phyloP scores from a whole-genome alignment of 163 green algal genomes.

The Smithsoniella earleae region DNA sequence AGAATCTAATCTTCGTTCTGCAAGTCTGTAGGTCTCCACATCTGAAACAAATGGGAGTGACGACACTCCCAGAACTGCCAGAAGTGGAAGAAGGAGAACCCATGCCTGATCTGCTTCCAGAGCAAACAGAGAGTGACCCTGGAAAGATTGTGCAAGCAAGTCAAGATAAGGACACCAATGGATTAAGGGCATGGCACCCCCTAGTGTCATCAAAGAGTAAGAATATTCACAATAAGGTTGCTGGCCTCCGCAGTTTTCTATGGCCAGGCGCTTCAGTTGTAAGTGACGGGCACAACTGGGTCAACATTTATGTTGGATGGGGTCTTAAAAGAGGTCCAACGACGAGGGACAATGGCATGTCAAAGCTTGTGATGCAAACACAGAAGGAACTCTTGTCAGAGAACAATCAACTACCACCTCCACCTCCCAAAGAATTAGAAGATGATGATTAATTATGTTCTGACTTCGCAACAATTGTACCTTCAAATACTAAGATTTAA shows the following conservation, averaged over 20 bases:
- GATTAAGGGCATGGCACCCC: neutral
- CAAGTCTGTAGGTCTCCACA: slow-evolving; percentile 23
- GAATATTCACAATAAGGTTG: neutral
- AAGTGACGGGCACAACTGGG: neutral
- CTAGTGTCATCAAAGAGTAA: neutral
- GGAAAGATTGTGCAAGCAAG: neutral
- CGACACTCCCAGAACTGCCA: slow-evolving; percentile 10
- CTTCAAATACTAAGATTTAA: no score
- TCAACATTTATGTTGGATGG: slow-evolving; percentile 25
- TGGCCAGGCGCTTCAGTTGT: slow-evolving; percentile 7
- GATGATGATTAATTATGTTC: no score
- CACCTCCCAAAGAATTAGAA: neutral
- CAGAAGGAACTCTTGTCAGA: neutral
- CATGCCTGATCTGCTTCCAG: neutral
- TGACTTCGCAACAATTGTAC: no score
- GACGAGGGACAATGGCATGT: neutral
- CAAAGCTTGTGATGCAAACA: slow-evolving; percentile 11
- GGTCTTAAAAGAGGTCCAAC: neutral
- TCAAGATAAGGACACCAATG: neutral
- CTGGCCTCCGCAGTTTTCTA: slow-evolving; percentile 5
- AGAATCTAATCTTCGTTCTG: no score
- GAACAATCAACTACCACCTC: neutral
- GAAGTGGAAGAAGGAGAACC: slow-evolving; percentile 1
- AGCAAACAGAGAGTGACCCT: slow-evolving; percentile 9
- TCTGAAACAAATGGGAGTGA: slow-evolving; percentile 12